A percentile compares a stretch with the other conserved stretches of the same genome.
Evolutionary conservation across 208 protist species (phyloP).

Genomic region (Trichomonas vaginalis): DNA sequence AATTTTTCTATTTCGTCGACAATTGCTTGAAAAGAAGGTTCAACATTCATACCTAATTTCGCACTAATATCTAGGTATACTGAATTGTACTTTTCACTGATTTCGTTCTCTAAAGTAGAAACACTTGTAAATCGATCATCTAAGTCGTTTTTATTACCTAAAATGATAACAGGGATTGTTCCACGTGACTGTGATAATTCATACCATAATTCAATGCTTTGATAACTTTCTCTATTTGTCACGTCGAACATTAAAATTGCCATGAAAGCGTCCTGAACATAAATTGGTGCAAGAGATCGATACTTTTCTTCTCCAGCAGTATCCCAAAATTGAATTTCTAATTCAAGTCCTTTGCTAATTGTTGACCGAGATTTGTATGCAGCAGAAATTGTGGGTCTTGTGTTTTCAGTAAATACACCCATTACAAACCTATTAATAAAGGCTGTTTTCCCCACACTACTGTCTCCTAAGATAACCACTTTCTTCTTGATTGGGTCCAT

Average conservation of each 20-base stretch:
- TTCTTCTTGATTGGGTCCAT: background rate
- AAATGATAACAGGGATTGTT: background rate
- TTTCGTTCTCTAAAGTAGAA: too few species aligned
- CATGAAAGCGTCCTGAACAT: background rate
- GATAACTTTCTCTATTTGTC: background rate
- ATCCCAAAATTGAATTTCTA: background rate
- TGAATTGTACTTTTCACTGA: too few species aligned
- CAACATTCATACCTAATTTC: too few species aligned
- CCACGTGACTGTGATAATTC: background rate
- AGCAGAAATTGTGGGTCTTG: background rate
- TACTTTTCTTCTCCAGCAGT: conserved; percentile 11
- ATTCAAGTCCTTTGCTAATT: background rate
- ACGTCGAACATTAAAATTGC: background rate
- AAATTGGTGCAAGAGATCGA: background rate
- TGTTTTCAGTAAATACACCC: background rate
- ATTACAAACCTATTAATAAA: background rate
- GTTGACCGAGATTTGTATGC: background rate
- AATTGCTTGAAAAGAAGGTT: too few species aligned
- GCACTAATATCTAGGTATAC: too few species aligned
- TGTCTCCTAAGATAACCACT: background rate
- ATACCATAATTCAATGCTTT: background rate
- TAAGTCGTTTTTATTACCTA: background rate
- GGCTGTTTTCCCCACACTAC: background rate
- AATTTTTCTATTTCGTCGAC: too few species aligned
- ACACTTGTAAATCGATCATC: background rate